phyloP scores from a whole-genome alignment of 2,329 filamentous ascomycete species.

The Exophiala calicioides region DNA sequence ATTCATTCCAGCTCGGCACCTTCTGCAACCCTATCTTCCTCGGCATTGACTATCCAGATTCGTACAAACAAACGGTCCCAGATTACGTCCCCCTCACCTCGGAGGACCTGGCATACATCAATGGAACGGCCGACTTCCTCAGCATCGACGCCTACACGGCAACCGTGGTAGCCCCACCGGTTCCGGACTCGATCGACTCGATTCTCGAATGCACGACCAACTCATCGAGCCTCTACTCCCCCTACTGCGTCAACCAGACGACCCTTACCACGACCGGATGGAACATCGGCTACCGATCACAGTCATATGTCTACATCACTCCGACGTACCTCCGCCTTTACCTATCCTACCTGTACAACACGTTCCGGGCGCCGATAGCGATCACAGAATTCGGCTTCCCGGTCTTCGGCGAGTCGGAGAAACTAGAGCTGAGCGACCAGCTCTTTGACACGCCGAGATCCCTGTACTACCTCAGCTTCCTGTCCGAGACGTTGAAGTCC shows the following conservation, averaged over 20 bases:
- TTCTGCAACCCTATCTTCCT: slow-evolving; percentile 49
- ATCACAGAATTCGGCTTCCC: slow-evolving; percentile 61
- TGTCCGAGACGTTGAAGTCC: slow-evolving; percentile 57
- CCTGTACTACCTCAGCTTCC: slow-evolving; percentile 56
- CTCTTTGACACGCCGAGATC: slow-evolving; percentile 56
- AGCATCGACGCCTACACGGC: slow-evolving; percentile 62
- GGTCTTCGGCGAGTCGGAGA: slow-evolving; percentile 49
- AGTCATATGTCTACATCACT: slow-evolving; percentile 42
- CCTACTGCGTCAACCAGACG: slow-evolving; percentile 56
- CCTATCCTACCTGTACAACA: slow-evolving; percentile 62
- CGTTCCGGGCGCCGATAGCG: slow-evolving; percentile 52
- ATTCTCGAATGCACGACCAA: slow-evolving; percentile 53
- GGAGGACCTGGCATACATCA: slow-evolving; percentile 52
- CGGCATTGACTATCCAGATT: slow-evolving; percentile 47
- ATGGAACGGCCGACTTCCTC: slow-evolving; percentile 57
- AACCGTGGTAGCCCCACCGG: slow-evolving; percentile 53
- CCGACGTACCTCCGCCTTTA: slow-evolving; percentile 60
- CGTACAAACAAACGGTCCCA: slow-evolving; percentile 35
- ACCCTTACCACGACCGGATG: slow-evolving; percentile 54
- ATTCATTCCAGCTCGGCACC: slow-evolving; percentile 42
- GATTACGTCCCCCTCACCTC: slow-evolving; percentile 46
- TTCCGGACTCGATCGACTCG: slow-evolving; percentile 36
- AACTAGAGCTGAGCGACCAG: slow-evolving; percentile 50
- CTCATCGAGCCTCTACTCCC: slow-evolving; percentile 47
- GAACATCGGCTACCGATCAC: slow-evolving; percentile 55